A percentile compares a stretch with the other conserved stretches of the same genome.
Conservation (phyloP, 176 grass and related monocot genomes). For the Saccharum officinarum region DNA sequence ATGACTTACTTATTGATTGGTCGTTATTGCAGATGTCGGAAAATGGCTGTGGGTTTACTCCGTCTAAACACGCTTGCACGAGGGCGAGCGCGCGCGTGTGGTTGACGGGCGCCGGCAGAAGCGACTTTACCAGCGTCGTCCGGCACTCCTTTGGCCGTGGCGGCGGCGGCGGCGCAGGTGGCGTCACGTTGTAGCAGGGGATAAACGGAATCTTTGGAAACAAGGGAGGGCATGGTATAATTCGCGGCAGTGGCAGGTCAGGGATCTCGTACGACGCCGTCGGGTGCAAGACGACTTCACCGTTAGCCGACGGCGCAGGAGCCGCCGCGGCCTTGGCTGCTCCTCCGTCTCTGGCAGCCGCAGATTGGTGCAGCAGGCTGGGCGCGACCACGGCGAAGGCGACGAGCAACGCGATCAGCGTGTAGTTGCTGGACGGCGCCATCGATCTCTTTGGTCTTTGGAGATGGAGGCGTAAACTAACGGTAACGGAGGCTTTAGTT, state of each 20-base stretch:
- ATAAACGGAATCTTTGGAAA: neutral
- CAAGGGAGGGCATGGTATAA: neutral
- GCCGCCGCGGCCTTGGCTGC: neutral
- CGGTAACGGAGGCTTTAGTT: neutral
- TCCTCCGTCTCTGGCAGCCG: neutral
- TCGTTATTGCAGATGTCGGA: neutral
- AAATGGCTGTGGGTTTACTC: rapidly evolving
- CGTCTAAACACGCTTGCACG: neutral
- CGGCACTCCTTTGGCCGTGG: neutral
- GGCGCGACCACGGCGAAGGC: neutral
- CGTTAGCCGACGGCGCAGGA: neutral
- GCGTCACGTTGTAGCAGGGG: neutral
- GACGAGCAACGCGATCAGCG: neutral
- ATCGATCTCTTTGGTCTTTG: neutral
- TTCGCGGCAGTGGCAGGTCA: neutral
- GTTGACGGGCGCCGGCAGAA: neutral
- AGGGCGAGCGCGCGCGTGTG: neutral
- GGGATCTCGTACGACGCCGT: neutral
- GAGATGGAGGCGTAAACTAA: too few species aligned
- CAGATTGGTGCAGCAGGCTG: neutral
- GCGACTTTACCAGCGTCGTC: neutral
- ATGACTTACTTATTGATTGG: neutral
- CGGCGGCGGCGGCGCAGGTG: too few species aligned
- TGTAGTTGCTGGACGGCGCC: neutral
- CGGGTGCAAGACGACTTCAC: neutral